Evolutionary conservation across 2,329 filamentous ascomycete genomes (phyloP).

Genomic region (Aspergillus intermedius): DNA sequence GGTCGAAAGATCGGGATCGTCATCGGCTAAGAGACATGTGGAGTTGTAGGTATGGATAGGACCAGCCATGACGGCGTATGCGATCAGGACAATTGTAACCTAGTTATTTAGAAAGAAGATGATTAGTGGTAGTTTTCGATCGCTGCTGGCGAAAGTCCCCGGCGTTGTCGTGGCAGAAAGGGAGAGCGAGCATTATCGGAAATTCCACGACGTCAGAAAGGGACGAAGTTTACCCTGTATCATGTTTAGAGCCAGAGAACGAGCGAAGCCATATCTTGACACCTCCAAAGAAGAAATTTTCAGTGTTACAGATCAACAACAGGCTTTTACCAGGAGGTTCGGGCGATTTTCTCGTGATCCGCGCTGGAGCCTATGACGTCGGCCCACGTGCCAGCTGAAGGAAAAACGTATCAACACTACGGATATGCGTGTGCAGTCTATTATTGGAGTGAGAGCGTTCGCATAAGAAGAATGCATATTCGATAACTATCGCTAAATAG

Average conservation of each 20-base stretch:
- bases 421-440: too few species aligned
- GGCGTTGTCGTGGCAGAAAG: not conserved
- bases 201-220: not conserved
- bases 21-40: slow-evolving; percentile 47
- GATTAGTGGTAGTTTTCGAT: not conserved
- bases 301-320: not conserved
- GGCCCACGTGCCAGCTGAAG: slow-evolving; percentile 23
- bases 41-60: slow-evolving; percentile 54
- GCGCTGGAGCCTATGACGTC: slow-evolving; percentile 27
- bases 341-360: slow-evolving; percentile 5
- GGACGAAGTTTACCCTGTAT: not conserved
- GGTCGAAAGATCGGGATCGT: slow-evolving; percentile 26
- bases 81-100: not conserved
- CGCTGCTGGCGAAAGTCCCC: not conserved
- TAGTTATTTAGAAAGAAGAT: not conserved
- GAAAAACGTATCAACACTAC: not conserved
- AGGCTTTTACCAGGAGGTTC: not conserved
- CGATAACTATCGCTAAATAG: too few species aligned
- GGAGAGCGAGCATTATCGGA: not conserved
- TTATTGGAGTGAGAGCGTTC: too few species aligned
- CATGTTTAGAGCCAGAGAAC: not conserved
- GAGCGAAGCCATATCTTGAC: not conserved
- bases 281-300: not conserved
- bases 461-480: too few species aligned
- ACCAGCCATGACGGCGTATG: slow-evolving; percentile 28